phyloP scores from a whole-genome alignment of 371 early-diverging fungal genomes.

The Haplosporangium sp. region DNA sequence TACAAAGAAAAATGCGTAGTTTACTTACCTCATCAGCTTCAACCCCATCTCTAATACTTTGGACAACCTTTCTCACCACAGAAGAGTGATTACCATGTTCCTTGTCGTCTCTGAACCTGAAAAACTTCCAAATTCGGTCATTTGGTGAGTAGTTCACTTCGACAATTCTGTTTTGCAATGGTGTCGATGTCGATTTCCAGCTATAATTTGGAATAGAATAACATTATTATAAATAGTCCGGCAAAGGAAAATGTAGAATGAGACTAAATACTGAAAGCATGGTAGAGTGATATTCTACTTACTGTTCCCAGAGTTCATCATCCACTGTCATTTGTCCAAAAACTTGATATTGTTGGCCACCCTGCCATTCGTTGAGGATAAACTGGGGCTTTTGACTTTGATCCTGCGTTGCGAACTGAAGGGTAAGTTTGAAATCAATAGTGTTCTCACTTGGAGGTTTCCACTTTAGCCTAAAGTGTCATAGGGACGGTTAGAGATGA shows the following conservation, averaged over 20 bases:
- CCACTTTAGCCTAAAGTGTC: conserved; percentile 91
- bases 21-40: conserved; percentile 70
- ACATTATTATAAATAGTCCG: not conserved
- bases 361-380: conserved; percentile 70
- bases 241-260: not conserved
- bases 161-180: conserved; percentile 72
- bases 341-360: conserved; percentile 62
- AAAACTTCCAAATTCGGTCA: conserved; percentile 78
- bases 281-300: not conserved
- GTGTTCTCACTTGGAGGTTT: conserved; percentile 98
- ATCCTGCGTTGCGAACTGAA: conserved; percentile 59
- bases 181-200: conserved; percentile 24
- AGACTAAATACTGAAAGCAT: not conserved
- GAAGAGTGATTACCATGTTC: conserved; percentile 80
- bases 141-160: conserved; percentile 76
- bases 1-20: too few species aligned
- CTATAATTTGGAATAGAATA: conserved; percentile 4
- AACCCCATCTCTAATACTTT: conserved; percentile 85
- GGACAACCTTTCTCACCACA: conserved; percentile 76
- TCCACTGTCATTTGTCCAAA: conserved; percentile 73
- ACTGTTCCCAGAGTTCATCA: conserved; percentile 68
- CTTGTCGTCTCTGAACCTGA: conserved; percentile 92
- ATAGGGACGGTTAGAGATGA: not conserved
- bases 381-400: conserved; percentile 61
- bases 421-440: conserved; percentile 87